phyloP scores from a whole-genome alignment of 257 asterid genomes.

The Apocynum venetum region DNA sequence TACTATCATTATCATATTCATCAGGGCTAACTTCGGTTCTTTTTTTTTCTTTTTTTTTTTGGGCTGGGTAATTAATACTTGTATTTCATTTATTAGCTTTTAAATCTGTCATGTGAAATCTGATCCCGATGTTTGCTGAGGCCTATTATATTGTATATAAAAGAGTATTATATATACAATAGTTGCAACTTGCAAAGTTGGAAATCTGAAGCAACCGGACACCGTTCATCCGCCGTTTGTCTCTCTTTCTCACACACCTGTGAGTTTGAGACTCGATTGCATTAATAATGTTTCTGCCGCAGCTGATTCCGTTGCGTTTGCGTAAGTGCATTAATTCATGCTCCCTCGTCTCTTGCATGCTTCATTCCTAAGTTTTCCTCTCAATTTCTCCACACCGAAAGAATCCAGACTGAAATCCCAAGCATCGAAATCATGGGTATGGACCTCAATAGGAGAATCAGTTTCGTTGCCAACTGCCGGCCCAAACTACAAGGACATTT shows the following conservation, averaged over 20 bases:
- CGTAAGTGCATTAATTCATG: neutral
- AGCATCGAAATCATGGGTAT: too few species aligned
- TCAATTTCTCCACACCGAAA: neutral
- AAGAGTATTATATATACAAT: too few species aligned
- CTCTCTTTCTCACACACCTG: neutral
- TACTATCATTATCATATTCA: too few species aligned
- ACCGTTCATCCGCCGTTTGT: conserved; percentile 24
- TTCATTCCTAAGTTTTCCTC: neutral
- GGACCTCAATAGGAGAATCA: too few species aligned
- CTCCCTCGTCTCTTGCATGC: neutral
- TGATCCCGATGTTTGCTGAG: neutral
- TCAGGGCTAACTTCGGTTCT: too few species aligned
- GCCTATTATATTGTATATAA: neutral
- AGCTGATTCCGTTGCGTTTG: neutral
- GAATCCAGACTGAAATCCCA: too few species aligned
- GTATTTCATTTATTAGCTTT: too few species aligned
- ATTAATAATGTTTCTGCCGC: neutral
- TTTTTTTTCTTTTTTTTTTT: too few species aligned
- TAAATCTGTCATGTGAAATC: neutral
- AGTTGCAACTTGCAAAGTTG: neutral
- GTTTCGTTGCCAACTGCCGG: too few species aligned
- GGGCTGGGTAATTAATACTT: too few species aligned
- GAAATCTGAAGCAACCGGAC: conserved; percentile 10
- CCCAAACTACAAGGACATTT: too few species aligned
- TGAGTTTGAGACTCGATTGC: neutral